Conservation (phyloP, 208 protist genomes). For the Entamoeba moshkovskii region DNA sequence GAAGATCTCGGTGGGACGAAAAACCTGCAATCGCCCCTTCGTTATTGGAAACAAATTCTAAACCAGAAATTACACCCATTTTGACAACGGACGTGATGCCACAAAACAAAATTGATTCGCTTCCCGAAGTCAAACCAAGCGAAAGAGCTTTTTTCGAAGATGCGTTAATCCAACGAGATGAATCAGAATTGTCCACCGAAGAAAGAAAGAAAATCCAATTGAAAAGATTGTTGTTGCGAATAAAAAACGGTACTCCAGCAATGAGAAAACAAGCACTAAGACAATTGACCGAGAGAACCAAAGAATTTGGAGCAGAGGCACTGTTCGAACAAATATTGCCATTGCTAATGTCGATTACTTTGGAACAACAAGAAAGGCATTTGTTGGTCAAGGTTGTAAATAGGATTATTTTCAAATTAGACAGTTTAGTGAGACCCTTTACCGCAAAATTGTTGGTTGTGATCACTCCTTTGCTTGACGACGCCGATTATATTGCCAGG, state of each 20-base stretch:
- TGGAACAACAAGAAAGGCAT: slow-evolving; percentile 91
- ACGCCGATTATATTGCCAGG: slow-evolving; percentile 83
- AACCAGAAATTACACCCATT: background rate
- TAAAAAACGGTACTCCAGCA: slow-evolving; percentile 93
- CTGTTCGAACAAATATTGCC: slow-evolving; percentile 91
- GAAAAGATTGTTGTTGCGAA: slow-evolving; percentile 86
- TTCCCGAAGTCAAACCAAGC: background rate
- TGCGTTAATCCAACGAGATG: background rate
- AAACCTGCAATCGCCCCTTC: background rate
- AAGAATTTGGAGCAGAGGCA: slow-evolving; percentile 78
- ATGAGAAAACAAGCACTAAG: slow-evolving; percentile 80
- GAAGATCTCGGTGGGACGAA: background rate
- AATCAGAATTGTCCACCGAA: background rate
- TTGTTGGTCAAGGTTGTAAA: slow-evolving; percentile 90
- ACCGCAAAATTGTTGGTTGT: slow-evolving; percentile 93
- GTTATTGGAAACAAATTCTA: background rate
- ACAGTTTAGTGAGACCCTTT: slow-evolving; percentile 77
- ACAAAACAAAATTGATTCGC: background rate
- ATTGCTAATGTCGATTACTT: slow-evolving; percentile 77
- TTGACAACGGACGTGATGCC: background rate
- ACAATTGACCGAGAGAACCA: slow-evolving; percentile 85
- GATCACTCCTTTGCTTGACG: slow-evolving; percentile 77
- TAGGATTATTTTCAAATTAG: slow-evolving; percentile 85
- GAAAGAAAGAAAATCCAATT: slow-evolving; percentile 38
- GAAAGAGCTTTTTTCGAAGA: background rate